Evolutionary conservation across 352 stramenopile species (phyloP).

Genomic region (Pythium rishiriense): DNA sequence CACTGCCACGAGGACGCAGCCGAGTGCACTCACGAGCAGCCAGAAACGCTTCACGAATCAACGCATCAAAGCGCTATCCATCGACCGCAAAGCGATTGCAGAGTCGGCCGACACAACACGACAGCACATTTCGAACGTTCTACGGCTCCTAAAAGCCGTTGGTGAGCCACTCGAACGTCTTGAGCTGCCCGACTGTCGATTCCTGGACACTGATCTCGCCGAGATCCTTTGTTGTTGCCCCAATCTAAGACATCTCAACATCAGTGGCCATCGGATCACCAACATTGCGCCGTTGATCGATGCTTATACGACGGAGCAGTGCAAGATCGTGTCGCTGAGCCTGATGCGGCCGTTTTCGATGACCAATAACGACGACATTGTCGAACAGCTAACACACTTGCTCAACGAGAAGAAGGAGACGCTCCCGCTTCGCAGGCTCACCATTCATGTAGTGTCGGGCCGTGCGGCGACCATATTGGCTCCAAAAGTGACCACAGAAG

Average conservation of each 20-base stretch:
- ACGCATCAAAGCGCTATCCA: background rate
- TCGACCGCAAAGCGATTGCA: background rate
- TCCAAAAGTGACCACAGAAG: background rate
- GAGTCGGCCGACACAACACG: background rate
- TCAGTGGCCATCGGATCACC: background rate
- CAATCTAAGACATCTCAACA: constrained; percentile 15
- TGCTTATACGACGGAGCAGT: constrained; percentile 3
- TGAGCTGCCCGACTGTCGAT: background rate
- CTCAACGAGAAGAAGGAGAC: background rate
- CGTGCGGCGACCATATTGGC: background rate
- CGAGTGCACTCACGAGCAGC: background rate
- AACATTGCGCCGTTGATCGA: constrained; percentile 1
- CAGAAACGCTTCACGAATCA: background rate
- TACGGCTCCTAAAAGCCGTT: constrained; percentile 1
- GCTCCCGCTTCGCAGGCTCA: background rate
- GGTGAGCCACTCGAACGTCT: constrained; percentile 10
- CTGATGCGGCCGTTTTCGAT: background rate
- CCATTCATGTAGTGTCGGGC: background rate
- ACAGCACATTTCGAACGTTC: background rate
- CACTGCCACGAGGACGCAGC: background rate
- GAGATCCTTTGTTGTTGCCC: constrained; percentile 10
- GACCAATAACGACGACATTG: background rate
- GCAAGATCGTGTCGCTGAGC: constrained; percentile 9
- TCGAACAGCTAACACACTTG: background rate
- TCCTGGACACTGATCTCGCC: constrained; percentile 1